Base-by-base conservation (phyloP, 2,329 filamentous ascomycete species). In the Calonectria leucothoes region DNA sequence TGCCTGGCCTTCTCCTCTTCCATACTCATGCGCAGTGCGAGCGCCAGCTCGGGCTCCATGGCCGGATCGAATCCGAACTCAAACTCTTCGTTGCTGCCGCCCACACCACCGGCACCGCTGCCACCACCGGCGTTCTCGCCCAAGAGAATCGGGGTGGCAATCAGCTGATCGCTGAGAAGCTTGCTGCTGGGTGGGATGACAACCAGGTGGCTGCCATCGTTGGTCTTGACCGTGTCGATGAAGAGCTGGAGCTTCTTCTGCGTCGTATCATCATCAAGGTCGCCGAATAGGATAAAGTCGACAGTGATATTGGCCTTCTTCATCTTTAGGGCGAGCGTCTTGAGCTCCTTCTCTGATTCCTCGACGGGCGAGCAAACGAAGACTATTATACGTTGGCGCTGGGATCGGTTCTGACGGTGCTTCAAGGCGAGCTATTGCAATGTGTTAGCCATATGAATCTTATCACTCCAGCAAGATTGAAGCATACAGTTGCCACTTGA, bases 281-380 rank as follows among this genome's bases (percentile, higher is more conserved):
- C 96, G 78, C 97, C 97, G 81, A 99, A 99, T 59, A 96, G 92
- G 74, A 99, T 91, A 82, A 99, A 96, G 85, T 99, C 97, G 82
- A 99, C 94, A 74, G 93, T 94, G 74, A 98, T 94, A 82, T 94
- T 96, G 85, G 93, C 94, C 91, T 99, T 99, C 92, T 98, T 98
- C 95, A 98, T 97, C 88, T 97, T 97, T 89, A 97, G 98, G 55
- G 97, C 96, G 35, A 99, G 90, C 82, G 95, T 94, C 75, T 96
- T 91, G 65, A 99, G 91, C 68, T 94, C 92, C 87, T 97, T 97
- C 85, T 98, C 94, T 76, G 95, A 93, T 82, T 99, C 97, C 75
- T 93, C 90, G 82, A 98, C 93, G 33, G 96, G 94, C 51, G 95
- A 98, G 90, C 97, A 99, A 76, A 96, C 94, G 85, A 99, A 98